These are phyloP conservation scores for Amauroascus niger DNA, from an alignment of 2,329 filamentous ascomycete genomes.

Conservation along the genomic window DNA sequence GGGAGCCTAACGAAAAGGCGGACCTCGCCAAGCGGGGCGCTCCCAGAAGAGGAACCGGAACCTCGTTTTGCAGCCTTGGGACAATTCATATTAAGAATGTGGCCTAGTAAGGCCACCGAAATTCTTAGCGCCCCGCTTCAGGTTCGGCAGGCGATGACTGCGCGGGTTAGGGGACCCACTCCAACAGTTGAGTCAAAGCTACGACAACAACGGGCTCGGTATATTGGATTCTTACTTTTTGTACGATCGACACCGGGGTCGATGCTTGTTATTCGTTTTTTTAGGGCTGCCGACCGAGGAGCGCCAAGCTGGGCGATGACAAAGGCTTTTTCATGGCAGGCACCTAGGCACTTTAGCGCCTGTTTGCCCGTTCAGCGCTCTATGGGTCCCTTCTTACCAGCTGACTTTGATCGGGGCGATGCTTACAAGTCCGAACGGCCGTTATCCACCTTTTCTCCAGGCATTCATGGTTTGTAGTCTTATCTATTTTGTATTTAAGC, in stretches of 20 bases:
- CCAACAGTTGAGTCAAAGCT: constrained; percentile 5
- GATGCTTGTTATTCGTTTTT: constrained; percentile 1
- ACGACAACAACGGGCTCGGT: neutral
- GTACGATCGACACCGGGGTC: constrained; percentile 7
- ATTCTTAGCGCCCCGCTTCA: neutral
- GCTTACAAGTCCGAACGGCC: constrained; percentile 1
- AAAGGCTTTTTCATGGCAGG: neutral
- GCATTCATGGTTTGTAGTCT: constrained; percentile 3
- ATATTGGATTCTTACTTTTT: neutral
- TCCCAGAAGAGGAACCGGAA: neutral
- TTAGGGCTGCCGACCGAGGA: neutral
- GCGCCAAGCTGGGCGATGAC: constrained; percentile 2
- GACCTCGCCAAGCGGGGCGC: constrained; percentile 1
- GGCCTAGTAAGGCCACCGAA: constrained; percentile 4
- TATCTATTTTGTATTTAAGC: constrained; percentile 4
- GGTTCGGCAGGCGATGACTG: neutral
- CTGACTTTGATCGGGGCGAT: constrained; percentile 11
- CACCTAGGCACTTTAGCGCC: constrained; percentile 6
- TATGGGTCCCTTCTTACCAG: neutral
- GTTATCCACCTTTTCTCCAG: constrained; percentile 4
- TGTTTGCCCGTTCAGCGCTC: neutral
- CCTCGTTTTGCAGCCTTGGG: constrained; percentile 1
- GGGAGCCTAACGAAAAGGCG: constrained; percentile 2
- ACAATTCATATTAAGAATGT: neutral
- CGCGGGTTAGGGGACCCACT: neutral